Percentiles rank a stretch among this genome's conserved stretches.
phyloP scores from a whole-genome alignment of 352 stramenopile genomes.

The Thraustochytrium sp. region DNA sequence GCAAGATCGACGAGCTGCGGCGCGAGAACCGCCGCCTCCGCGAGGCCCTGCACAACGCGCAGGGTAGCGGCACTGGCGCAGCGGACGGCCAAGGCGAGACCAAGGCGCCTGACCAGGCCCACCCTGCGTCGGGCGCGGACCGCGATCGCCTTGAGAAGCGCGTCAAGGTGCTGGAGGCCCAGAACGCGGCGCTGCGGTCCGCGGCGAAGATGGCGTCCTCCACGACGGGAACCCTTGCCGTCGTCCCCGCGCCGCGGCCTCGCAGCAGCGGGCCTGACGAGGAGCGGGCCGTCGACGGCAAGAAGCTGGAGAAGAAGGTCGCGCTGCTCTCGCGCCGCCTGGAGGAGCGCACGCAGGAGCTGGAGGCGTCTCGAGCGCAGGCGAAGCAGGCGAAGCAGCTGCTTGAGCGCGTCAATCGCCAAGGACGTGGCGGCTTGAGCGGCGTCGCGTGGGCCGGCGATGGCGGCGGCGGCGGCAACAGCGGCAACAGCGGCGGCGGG shows the following conservation, averaged over 20 bases:
- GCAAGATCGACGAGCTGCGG: constrained; percentile 56
- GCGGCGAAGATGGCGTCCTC: constrained; percentile 42
- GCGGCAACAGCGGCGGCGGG: no score
- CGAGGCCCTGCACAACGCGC: background rate
- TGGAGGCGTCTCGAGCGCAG: constrained; percentile 56
- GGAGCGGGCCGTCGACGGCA: no score
- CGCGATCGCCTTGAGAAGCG: background rate
- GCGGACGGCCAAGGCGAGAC: background rate
- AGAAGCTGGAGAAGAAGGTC: constrained; percentile 64
- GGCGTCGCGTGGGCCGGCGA: no score
- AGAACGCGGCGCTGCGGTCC: constrained; percentile 71
- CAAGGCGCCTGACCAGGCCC: background rate
- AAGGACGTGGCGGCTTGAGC: no score
- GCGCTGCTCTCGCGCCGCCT: constrained; percentile 62
- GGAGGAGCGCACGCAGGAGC: constrained; percentile 63
- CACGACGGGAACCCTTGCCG: background rate
- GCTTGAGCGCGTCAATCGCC: no score
- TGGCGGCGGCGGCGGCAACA: no score
- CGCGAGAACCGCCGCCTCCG: constrained; percentile 12
- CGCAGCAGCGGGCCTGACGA: background rate
- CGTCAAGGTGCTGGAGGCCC: constrained; percentile 58
- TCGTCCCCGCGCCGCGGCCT: background rate
- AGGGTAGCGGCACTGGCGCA: background rate
- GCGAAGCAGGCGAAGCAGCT: constrained; percentile 52
- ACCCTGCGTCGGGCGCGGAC: background rate